Conservation (phyloP, 1,284 basidiomycete genomes). For the Phlebopus sp. region DNA sequence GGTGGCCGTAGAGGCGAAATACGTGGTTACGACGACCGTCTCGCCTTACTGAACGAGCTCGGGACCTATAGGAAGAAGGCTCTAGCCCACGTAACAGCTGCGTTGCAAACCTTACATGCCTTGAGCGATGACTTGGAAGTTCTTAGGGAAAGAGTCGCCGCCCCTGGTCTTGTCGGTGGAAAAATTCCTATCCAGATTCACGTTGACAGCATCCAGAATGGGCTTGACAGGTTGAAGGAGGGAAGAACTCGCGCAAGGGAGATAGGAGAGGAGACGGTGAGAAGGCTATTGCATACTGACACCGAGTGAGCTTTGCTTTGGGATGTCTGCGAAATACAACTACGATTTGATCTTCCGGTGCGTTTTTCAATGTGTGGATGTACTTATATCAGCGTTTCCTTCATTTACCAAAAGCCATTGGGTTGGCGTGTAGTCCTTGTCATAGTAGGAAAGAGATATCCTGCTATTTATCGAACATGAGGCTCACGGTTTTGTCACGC, state of each 20-base stretch:
- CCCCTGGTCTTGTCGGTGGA: conserved; percentile 56
- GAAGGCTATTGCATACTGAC: conserved; percentile 25
- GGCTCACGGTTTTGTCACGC: no score
- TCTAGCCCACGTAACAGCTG: conserved; percentile 56
- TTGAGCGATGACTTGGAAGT: conserved; percentile 74
- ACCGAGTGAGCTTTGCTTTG: conserved; percentile 2
- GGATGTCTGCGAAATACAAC: no score
- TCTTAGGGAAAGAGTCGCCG: conserved; percentile 61
- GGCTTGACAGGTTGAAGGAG: conserved; percentile 61
- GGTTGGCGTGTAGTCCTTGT: no score
- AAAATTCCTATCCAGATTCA: conserved; percentile 67
- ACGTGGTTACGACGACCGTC: conserved; percentile 47
- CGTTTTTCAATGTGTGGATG: no score
- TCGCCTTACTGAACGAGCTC: conserved; percentile 51
- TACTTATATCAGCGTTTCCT: no score
- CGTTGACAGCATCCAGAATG: conserved; percentile 62
- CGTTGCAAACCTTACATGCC: conserved; percentile 54
- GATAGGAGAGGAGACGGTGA: conserved; percentile 33
- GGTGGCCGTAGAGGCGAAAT: conserved; percentile 55
- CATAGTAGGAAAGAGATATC: no score
- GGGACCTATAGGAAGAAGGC: conserved; percentile 57
- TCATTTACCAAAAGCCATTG: no score
- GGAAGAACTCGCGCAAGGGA: conserved; percentile 43
- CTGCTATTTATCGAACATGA: no score
- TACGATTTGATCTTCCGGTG: no score